phyloP scores from a whole-genome alignment of 2,329 filamentous ascomycete genomes.

The Fusarium sambucinum region DNA sequence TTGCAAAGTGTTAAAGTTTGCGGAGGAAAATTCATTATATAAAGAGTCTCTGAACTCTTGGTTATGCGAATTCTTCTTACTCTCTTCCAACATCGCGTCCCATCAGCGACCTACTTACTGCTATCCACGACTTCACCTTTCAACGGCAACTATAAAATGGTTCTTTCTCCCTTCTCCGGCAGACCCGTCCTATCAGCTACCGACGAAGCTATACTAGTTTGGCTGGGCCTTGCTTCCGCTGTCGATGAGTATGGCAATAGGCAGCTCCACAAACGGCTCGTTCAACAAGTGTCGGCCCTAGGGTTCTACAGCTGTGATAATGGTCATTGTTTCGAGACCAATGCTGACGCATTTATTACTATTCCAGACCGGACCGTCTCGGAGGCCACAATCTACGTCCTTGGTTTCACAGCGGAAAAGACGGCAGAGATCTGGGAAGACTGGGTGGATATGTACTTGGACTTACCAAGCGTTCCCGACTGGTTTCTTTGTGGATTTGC shows the following conservation, averaged over 20 bases:
- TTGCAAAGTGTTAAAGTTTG: no score
- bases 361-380: neutral
- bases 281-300: no score
- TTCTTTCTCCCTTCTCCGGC: neutral
- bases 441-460: no score
- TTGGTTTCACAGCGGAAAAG: neutral
- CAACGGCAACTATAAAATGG: neutral
- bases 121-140: neutral
- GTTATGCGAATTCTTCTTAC: accelerated
- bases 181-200: neutral
- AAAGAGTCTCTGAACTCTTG: neutral
- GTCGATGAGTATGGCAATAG: neutral
- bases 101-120: no score
- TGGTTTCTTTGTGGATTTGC: neutral
- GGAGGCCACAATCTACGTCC: neutral
- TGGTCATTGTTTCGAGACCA: neutral
- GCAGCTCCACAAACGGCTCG: neutral
- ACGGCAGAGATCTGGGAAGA: neutral
- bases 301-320: no score
- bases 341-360: neutral
- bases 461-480: neutral
- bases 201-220: neutral
- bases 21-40: neutral
- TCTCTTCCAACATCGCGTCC: neutral
- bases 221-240: neutral